These are phyloP conservation scores for Cladosporium colombiae DNA, from an alignment of 2,329 filamentous ascomycete genomes.

Conservation along the genomic window DNA sequence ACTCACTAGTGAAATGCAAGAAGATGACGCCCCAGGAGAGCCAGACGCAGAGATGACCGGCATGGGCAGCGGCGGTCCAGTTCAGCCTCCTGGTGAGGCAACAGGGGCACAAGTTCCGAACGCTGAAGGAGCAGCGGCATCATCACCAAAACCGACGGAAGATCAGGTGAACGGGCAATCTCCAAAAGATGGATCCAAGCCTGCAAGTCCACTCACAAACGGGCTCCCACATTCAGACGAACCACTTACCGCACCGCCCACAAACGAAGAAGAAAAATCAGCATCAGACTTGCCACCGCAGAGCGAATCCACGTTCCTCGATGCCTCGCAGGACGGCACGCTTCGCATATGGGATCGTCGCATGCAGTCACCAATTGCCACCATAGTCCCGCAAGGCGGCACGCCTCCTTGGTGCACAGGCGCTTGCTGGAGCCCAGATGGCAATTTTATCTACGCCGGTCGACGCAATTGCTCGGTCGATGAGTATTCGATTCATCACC, in stretches of 20 bases:
- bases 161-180: slow-evolving; percentile 13
- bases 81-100: slow-evolving; percentile 40
- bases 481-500: slow-evolving; percentile 83
- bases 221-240: slow-evolving; percentile 57
- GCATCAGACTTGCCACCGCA: slow-evolving; percentile 46
- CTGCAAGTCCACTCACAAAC: slow-evolving; percentile 37
- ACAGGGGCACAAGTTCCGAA: slow-evolving; percentile 10
- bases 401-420: slow-evolving; percentile 98
- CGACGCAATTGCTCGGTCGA: slow-evolving; percentile 90
- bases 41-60: slow-evolving; percentile 49
- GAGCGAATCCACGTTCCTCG: slow-evolving; percentile 80
- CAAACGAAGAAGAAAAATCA: slow-evolving; percentile 35
- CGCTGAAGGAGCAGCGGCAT: slow-evolving; percentile 11
- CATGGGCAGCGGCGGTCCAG: slow-evolving; percentile 41
- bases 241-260: slow-evolving; percentile 37
- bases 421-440: slow-evolving; percentile 92
- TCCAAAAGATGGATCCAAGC: slow-evolving; percentile 3
- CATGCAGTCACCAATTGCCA: slow-evolving; percentile 72
- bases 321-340: slow-evolving; percentile 82
- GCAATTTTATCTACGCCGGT: slow-evolving; percentile 92
- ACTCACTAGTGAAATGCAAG: slow-evolving; percentile 59
- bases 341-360: slow-evolving; percentile 93
- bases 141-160: background rate
- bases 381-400: slow-evolving; percentile 70
- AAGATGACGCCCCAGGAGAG: slow-evolving; percentile 39